These are phyloP conservation scores for Casuarina glauca DNA, from an alignment of 306 rosid species.

Conservation along the genomic window DNA sequence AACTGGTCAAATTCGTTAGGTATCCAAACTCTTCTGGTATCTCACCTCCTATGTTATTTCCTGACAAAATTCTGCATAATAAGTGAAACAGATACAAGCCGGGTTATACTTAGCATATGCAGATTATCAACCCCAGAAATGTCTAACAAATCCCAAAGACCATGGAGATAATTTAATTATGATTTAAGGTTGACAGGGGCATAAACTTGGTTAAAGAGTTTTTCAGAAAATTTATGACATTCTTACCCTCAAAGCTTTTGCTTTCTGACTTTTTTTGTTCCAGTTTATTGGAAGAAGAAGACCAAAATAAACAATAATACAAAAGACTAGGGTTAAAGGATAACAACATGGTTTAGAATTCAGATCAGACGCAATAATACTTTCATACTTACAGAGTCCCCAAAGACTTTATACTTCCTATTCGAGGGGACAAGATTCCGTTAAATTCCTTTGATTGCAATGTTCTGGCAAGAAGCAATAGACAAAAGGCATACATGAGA, in stretches of 20 bases:
- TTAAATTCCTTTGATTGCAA: slow-evolving; percentile 78
- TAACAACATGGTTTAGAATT: background rate
- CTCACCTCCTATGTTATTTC: too few relatives aligned
- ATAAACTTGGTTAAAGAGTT: background rate
- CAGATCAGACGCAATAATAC: slow-evolving; percentile 5
- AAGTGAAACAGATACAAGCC: slow-evolving; percentile 24
- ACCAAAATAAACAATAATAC: background rate
- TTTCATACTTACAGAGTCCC: slow-evolving; percentile 65
- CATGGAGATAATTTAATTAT: background rate
- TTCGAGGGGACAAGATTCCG: slow-evolving; percentile 72
- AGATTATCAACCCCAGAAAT: slow-evolving; percentile 6
- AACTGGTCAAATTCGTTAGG: too few relatives aligned
- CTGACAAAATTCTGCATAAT: slow-evolving; percentile 60
- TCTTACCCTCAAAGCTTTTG: too few relatives aligned
- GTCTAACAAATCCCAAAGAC: background rate
- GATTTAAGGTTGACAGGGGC: background rate
- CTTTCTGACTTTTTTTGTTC: too few relatives aligned
- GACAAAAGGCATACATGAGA: slow-evolving; percentile 25
- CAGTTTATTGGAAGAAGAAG: background rate
- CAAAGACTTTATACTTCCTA: slow-evolving; percentile 65
- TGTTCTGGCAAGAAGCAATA: slow-evolving; percentile 58
- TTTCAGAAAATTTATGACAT: background rate
- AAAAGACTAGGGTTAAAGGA: background rate
- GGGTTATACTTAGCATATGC: slow-evolving; percentile 7
- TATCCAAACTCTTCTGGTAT: too few relatives aligned